phyloP scores from a whole-genome alignment of 768 basidiomycete species.

The Chalciporus sphaerocephalus region DNA sequence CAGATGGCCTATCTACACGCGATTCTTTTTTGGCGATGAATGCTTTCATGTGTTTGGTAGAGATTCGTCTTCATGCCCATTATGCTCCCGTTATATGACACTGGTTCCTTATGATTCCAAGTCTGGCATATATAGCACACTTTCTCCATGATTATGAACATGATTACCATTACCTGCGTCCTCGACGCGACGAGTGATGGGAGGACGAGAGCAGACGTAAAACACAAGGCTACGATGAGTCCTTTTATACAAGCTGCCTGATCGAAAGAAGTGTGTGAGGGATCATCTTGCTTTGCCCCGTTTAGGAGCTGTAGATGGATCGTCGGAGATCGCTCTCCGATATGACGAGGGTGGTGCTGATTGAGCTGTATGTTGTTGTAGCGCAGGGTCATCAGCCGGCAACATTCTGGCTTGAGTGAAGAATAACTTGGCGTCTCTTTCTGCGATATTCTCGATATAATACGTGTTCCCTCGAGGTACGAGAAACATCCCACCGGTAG shows the following conservation, averaged over 20 bases:
- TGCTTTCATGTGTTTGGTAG: not conserved
- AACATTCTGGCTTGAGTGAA: slow-evolving; percentile 82
- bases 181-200: not conserved
- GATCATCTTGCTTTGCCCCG: slow-evolving; percentile 14
- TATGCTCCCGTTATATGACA: slow-evolving; percentile 20
- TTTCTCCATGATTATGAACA: slow-evolving; percentile 18
- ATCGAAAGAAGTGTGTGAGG: not conserved
- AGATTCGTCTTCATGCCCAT: slow-evolving; percentile 17
- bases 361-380: slow-evolving; percentile 24
- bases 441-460: slow-evolving; percentile 80
- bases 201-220: not conserved
- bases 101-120: slow-evolving; percentile 9
- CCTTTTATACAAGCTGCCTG: not conserved
- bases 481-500: slow-evolving; percentile 82
- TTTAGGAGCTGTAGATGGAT: slow-evolving; percentile 12
- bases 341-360: slow-evolving; percentile 29
- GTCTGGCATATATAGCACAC: slow-evolving; percentile 8
- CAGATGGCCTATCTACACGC: slow-evolving; percentile 6
- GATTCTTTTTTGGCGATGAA: slow-evolving; percentile 1
- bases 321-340: slow-evolving; percentile 27
- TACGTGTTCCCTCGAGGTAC: slow-evolving; percentile 93
- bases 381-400: slow-evolving; percentile 27
- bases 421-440: slow-evolving; percentile 78
- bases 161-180: slow-evolving; percentile 1
- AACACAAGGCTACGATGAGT: not conserved